These are phyloP conservation scores for Colletotrichum tofieldiae DNA, from an alignment of 2,329 filamentous ascomycete genomes.

Conservation along the genomic window DNA sequence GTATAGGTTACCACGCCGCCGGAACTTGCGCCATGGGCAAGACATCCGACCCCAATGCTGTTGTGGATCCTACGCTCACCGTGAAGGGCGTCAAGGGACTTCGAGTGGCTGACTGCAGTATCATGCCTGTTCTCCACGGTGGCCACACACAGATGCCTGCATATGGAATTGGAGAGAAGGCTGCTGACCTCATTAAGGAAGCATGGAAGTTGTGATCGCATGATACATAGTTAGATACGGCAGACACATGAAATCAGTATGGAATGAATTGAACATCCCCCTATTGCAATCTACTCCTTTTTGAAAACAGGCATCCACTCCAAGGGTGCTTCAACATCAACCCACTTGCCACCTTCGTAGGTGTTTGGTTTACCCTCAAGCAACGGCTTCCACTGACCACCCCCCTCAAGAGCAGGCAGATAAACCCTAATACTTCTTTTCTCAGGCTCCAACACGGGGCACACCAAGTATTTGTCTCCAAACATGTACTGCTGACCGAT, in stretches of 20 bases:
- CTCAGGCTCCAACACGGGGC: conserved; percentile 68
- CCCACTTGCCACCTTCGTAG: conserved; percentile 36
- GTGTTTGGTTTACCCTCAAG: conserved; percentile 22
- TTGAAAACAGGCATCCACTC: conserved; percentile 44
- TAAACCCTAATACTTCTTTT: conserved; percentile 64
- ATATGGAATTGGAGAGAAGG: conserved; percentile 71
- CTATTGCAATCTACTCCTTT: background rate
- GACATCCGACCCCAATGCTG: conserved; percentile 62
- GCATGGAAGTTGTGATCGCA: conserved; percentile 15
- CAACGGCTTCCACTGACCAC: conserved; percentile 36
- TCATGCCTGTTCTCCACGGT: conserved; percentile 66
- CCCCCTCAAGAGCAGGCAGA: conserved; percentile 56
- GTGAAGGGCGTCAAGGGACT: conserved; percentile 68
- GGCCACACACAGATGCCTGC: conserved; percentile 72
- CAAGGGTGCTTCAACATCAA: conserved; percentile 40
- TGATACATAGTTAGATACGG: no score
- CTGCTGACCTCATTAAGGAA: conserved; percentile 64
- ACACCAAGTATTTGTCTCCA: conserved; percentile 71
- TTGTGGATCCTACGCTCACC: conserved; percentile 67
- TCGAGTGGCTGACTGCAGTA: conserved; percentile 68
- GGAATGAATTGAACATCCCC: background rate
- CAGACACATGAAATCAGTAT: background rate
- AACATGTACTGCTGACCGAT: conserved; percentile 77
- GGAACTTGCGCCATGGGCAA: conserved; percentile 70
- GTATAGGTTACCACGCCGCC: conserved; percentile 68